These are phyloP conservation scores for Leucaena leucocephala DNA, from an alignment of 306 rosid species.

Conservation along the genomic window DNA sequence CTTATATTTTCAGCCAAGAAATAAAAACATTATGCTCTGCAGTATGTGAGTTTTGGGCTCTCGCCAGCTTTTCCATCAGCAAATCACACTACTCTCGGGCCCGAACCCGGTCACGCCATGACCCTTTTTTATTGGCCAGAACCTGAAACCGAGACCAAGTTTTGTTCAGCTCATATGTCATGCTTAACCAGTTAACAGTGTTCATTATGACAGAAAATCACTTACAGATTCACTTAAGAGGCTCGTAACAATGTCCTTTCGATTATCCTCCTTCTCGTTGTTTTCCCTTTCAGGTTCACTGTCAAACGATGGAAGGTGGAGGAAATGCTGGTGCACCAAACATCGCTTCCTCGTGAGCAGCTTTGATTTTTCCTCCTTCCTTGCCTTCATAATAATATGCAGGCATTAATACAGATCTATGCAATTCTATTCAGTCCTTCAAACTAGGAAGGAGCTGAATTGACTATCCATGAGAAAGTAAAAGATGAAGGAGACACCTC, in stretches of 20 bases:
- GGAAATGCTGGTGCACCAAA: conserved; percentile 60
- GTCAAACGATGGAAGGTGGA: conserved; percentile 45
- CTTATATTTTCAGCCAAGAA: conserved; percentile 19
- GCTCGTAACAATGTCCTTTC: conserved; percentile 53
- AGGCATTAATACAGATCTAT: conserved; percentile 3
- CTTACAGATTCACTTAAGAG: conserved; percentile 82
- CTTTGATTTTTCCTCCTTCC: conserved; percentile 73
- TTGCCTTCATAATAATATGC: conserved; percentile 51
- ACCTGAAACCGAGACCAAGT: conserved; percentile 53
- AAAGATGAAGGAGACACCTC: conserved; percentile 53
- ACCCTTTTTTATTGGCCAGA: conserved; percentile 78
- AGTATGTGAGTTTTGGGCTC: conserved; percentile 10
- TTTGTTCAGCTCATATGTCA: conserved; percentile 13
- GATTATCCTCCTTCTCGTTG: conserved; percentile 46
- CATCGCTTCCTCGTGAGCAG: conserved; percentile 96
- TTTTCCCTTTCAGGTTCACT: conserved; percentile 62
- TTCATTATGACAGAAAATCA: conserved; percentile 2
- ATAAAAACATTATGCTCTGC: conserved; percentile 9
- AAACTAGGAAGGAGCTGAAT: conserved; percentile 18
- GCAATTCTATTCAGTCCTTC: conserved; percentile 22
- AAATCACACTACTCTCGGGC: conserved; percentile 45
- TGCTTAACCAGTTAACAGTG: not conserved
- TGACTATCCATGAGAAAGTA: not conserved
- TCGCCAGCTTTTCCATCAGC: conserved; percentile 14
- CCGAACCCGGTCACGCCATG: conserved; percentile 95